Percentiles rank a stretch among this genome's conserved stretches.
Conservation (phyloP, 805 yeast genomes). For the Candida ipomoeae region DNA sequence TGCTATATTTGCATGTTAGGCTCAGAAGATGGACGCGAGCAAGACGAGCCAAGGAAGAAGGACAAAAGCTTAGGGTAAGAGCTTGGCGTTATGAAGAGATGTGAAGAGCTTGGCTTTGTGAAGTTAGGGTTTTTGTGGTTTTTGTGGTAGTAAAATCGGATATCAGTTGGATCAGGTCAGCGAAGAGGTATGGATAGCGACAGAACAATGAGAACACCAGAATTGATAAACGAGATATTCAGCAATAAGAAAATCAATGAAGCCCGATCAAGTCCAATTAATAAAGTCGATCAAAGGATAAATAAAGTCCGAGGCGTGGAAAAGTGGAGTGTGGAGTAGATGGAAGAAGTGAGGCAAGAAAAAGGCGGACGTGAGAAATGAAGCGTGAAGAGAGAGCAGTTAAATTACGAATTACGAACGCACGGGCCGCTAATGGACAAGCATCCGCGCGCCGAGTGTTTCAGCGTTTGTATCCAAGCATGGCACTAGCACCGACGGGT, state of each 20-base stretch:
- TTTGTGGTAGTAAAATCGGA: no score
- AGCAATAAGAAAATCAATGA: background rate
- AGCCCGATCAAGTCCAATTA: background rate
- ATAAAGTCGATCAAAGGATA: background rate
- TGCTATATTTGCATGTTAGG: constrained; percentile 12
- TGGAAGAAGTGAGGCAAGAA: background rate
- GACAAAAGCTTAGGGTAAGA: background rate
- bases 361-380: background rate
- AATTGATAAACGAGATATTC: background rate
- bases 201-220: no score
- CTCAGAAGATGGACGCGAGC: background rate
- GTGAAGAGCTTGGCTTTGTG: no score
- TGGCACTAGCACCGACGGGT: constrained; percentile 6
- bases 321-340: background rate
- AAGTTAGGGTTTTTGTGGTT: no score
- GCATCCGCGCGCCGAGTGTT: constrained; percentile 4
- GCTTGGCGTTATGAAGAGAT: no score
- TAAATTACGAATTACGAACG: constrained; percentile 3
- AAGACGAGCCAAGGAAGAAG: background rate
- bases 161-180: no score
- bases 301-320: background rate
- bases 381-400: constrained; percentile 1
- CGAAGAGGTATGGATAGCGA: no score
- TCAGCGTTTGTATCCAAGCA: background rate
- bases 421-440: constrained; percentile 5